Evolutionary conservation across 2,329 filamentous ascomycete genomes (phyloP), one percentile per base, ranked within the genome.

Genomic region (Bipolaris oryzae): DNA sequence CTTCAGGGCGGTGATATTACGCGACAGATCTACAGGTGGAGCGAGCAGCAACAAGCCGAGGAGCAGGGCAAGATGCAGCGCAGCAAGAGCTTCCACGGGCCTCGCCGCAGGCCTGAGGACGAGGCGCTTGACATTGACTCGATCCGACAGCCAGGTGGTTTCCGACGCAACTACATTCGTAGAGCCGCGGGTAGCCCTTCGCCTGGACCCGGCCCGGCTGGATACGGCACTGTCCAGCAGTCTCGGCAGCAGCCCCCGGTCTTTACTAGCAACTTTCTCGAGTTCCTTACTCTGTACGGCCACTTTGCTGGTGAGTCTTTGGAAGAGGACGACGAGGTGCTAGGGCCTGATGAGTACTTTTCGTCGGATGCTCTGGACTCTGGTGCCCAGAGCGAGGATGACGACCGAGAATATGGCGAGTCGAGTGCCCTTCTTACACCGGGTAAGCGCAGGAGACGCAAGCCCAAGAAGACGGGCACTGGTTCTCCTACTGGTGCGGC

Each of bases 241-340:
- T 50, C 63, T 18, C 61, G 66, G 1, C 63, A 61, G 31, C 71
- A 70, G 31, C 69, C 68, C 18, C 67, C 64, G 11, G 65, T 71
- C 25, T 87, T 96, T 56, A 97, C 95, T 0, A 92, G 85, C 64
- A 99, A 90, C 77, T 99, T 99, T 74, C 85, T 99, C 57, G 96
- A 99, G 75, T 99, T 99, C 69, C 76, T 99, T 48, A 93, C 91
- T 7, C 84, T 99, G 28, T 99, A 97, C 68, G 95, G 95, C 3
- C 95, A 99, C 78, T 99, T 99, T 74, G 95, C 95, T 1, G 95
- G 95, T 77, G 95, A 99, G 77, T 90, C 96, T 73, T 84, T 99
- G 11, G 93, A 97, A 74, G 95, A 99, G 76, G 95, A 98, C 67
- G 95, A 98, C 67, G 94, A 98, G 75, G 91, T 88, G 1, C 81